phyloP scores from a whole-genome alignment of 2,329 filamentous ascomycete genomes.

The Aurifilum marmelostoma region DNA sequence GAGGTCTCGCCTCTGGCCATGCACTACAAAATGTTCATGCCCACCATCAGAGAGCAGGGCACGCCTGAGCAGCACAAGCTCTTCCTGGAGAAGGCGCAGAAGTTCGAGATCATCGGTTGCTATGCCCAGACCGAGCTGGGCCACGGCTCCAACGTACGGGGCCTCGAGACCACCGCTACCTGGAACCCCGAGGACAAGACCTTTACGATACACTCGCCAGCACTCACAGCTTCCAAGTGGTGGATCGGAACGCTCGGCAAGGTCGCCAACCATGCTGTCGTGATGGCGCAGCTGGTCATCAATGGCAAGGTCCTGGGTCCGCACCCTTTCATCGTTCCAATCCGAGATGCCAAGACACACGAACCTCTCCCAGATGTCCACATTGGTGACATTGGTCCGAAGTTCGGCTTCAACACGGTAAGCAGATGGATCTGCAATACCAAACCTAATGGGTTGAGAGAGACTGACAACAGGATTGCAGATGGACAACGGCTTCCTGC shows the following conservation, averaged over 20 bases:
- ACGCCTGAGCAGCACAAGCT: constrained; percentile 73
- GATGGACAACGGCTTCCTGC: constrained; percentile 80
- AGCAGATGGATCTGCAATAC: neutral
- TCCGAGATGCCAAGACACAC: constrained; percentile 72
- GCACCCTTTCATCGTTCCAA: constrained; percentile 78
- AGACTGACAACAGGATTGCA: constrained; percentile 10
- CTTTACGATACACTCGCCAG: constrained; percentile 74
- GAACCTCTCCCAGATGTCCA: constrained; percentile 70
- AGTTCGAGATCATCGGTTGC: constrained; percentile 75
- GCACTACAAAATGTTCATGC: constrained; percentile 59
- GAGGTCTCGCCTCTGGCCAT: constrained; percentile 76
- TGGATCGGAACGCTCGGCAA: constrained; percentile 81
- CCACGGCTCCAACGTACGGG: constrained; percentile 76
- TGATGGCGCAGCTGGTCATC: constrained; percentile 77
- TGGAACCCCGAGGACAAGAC: constrained; percentile 76
- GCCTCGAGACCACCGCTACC: constrained; percentile 72
- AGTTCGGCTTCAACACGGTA: constrained; percentile 73
- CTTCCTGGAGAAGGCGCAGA: constrained; percentile 69
- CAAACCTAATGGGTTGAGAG: too few relatives aligned
- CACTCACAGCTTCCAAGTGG: constrained; percentile 78
- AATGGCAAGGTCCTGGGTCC: constrained; percentile 71
- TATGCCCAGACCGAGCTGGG: constrained; percentile 83
- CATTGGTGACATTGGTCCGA: constrained; percentile 80
- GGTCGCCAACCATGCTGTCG: constrained; percentile 75
- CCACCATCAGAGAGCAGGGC: constrained; percentile 70